Evolutionary conservation across 2,329 filamentous ascomycete genomes (phyloP), one percentile per base, ranked within the genome.

Genomic region (Fusarium redolens): DNA sequence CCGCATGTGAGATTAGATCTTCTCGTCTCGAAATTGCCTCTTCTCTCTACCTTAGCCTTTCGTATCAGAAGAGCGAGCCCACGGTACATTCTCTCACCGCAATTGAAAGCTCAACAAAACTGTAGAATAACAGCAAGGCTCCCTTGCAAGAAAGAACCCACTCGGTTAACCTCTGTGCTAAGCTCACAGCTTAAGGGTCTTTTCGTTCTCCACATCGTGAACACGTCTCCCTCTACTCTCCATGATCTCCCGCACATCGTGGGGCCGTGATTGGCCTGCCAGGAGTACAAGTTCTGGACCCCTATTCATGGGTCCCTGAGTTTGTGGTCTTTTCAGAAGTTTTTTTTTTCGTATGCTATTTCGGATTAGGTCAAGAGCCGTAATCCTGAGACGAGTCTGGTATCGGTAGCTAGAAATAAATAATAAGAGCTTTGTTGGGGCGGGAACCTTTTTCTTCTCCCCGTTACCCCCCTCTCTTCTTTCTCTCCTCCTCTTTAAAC

Each of bases 221-320:
- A 71, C 68, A 69, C 66, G 65, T 69, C 65, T 68, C 47, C 55
- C 58, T 47, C 51, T 20, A 44, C 50, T 62, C 66, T 75, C 72
- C 72, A 75, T 75, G 59, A 71, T 75, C 71, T 75, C 72, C 72
- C 69, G 69, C 62, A 65, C 72, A 73, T 68, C 63, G 73, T 75
- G 73, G 70, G 48, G 56, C 60, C 65, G 35, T 51, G 51, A 75
- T 76, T 76, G 74, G 74, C 52, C 50, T 61, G 25, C 45, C 48
- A 31, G 40, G 68, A 65, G 71, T 22, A 33, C 41, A 12, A 58
- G 55, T 58, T 62, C 64, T 77, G 75, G 75, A 75, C 75, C 75
- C 75, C 71, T 77, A 77, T 75, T 72, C 47, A 65, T 57, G 58
- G 61, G 63, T 57, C 61, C 63, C 43, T 65, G 40, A 28, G 28